Evolutionary conservation across 306 rosid genomes (phyloP).

Genomic region (Cotoneaster glaucophyllus): DNA sequence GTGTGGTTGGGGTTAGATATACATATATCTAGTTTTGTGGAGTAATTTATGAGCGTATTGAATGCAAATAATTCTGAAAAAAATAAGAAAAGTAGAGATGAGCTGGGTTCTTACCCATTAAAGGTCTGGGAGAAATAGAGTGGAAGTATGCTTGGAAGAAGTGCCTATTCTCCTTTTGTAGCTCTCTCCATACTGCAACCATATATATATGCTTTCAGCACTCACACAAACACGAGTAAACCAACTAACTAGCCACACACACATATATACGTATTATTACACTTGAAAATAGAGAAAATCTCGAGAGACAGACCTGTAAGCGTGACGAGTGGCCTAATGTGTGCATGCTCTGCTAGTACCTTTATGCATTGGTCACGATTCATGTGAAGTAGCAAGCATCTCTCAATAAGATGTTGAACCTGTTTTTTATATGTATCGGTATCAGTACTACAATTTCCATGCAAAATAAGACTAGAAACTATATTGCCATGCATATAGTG

Average conservation of each 20-base stretch:
- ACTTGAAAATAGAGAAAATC: not conserved
- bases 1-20: not conserved
- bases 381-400: conserved; percentile 80
- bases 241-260: not conserved
- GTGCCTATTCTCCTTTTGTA: conserved; percentile 77
- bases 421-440: conserved; percentile 11
- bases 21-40: not conserved
- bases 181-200: conserved; percentile 80
- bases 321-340: conserved; percentile 68
- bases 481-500: not conserved
- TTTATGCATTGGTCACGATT: conserved; percentile 66
- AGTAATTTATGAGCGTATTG: not conserved
- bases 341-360: conserved; percentile 70
- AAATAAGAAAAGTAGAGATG: not conserved
- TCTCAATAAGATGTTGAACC: conserved; percentile 94
- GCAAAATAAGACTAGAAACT: not conserved
- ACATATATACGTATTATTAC: not conserved
- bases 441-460: not conserved
- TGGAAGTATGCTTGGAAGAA: conserved; percentile 74
- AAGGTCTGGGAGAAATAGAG: conserved; percentile 37
- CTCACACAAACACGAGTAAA: not conserved
- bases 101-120: conserved; percentile 33
- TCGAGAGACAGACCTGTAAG: conserved; percentile 48
- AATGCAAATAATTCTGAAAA: not conserved
- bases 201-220: not conserved